These are phyloP conservation scores for Psilocybe azurescens DNA, from an alignment of 768 basidiomycete species.

Conservation along the genomic window DNA sequence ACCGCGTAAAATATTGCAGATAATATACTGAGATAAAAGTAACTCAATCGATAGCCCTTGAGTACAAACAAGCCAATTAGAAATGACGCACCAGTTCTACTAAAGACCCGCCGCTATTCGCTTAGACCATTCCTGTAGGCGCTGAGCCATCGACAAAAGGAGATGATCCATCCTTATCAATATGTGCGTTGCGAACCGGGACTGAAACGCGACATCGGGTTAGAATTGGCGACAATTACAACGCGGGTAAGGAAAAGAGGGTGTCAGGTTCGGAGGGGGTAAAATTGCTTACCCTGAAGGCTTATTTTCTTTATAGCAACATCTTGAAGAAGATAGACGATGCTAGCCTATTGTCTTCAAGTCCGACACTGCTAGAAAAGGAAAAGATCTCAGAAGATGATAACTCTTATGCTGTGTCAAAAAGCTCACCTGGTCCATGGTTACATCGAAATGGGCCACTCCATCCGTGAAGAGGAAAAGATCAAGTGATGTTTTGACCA, in stretches of 20 bases:
- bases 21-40: no score
- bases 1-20: background rate
- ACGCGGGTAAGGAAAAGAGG: background rate
- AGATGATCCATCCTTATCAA: background rate
- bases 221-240: background rate
- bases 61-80: no score
- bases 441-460: background rate
- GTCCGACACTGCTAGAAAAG: no score
- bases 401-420: background rate
- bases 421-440: background rate
- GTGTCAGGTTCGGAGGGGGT: no score
- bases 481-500: background rate
- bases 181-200: background rate
- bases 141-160: background rate
- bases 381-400: no score
- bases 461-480: background rate
- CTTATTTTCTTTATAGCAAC: background rate
- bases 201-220: background rate
- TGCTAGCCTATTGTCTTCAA: no score
- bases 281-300: no score
- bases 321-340: background rate
- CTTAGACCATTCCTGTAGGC: background rate
- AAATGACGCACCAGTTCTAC: background rate
- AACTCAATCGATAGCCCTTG: no score
- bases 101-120: background rate